Evolutionary conservation across 1,139 yeast species (phyloP), one percentile per base, ranked within the genome.

Genomic region (Lodderomyces orthopsilosis): DNA sequence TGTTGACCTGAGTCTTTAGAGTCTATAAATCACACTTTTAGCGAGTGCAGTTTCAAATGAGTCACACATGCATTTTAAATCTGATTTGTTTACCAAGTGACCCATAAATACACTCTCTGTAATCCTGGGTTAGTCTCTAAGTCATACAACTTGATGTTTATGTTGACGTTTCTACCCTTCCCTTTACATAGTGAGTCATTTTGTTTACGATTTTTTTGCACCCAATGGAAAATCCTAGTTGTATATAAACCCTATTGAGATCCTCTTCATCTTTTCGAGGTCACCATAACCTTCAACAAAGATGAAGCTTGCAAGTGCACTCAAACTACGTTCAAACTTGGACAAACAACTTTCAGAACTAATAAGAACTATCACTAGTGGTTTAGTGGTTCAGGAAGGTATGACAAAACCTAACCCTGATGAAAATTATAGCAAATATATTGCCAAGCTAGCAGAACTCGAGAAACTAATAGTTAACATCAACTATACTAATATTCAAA

Each of bases 271-370:
- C n/a, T 7, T 24, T 24, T 24, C 10, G 4, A n/a, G n/a, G n/a
- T n/a, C n/a, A n/a, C n/a, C n/a, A n/a, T n/a, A n/a, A n/a, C n/a
- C 27, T 12, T 10, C 27, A 6, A 6, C 27, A 6, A 6, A 24
- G 8, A 35, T 41, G 40, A 41, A 41, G 26, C 26, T 41, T 22
- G 43, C 43, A 3, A 24, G 33, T 21, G 43, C 43, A 22, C 34
- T 41, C 21, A 36, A 41, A 24, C 32, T 26, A 36, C 39, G 40
- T 12, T 15, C 19, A 10, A 35, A 15, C 5, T 30, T 22, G 15
- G 30, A n/a, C 14, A 30, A 15, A 30, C 34, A 30, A 30, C 34
- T 30, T 10, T n/a, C 12, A 6, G 19, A 30, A 5, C 19, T 30
- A n/a, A n/a, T n/a, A 17, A 2, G n/a, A 3, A 6, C 4, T n/a